Base-by-base conservation (phyloP, 352 stramenopile species). In the Elongisporangium senticosum region DNA sequence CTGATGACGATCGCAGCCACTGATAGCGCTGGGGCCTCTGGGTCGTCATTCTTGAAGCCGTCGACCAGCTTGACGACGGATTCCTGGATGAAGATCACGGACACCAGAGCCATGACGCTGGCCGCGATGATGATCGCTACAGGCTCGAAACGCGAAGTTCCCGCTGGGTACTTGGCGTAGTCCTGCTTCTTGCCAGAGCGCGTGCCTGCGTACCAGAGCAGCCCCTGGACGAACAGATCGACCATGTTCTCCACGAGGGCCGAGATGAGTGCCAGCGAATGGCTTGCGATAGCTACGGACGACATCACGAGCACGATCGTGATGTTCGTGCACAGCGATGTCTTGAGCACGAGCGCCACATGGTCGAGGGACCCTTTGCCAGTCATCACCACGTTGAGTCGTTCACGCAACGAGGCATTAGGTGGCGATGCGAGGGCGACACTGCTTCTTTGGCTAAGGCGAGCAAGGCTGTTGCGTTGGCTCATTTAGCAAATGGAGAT, bases 71-170 rank as follows among this genome's bases (percentile, higher is more conserved):
- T 89, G 51, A 24, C 74, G 19, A 87, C 49, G 13, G 68, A 65
- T 61, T 90, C 74, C 17, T 91, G 65, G 48, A 86, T 86, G 43
- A 89, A 90, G 58, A 95, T 77, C 51, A 98, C 89, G 7, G 79
- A 87, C 15, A 90, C 86, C 61, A 98, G 80, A 19, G 90, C 83
- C 92, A 98, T 98, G 7, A 98, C 64, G 51, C 83, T 93, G 4
- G 90, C 85, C 21, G 90, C 96, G 7, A 94, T 87, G 24, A 98
- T 89, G 24, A 98, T 92, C 11, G 90, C 89, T 23, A 98, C 78
- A 0, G 95, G 91, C 74, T 98, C 93, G 20, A 98, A 79, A 28
- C 93, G 83, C 2, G 72, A 86, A 15, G 89, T 90, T n/a, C 92
- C 93, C 0, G 93, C 90, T 1, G 93, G 95, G 71, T 98, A 98